Base-by-base conservation (phyloP, 2,329 filamentous ascomycete species). In the Cytospora chrysosperma region DNA sequence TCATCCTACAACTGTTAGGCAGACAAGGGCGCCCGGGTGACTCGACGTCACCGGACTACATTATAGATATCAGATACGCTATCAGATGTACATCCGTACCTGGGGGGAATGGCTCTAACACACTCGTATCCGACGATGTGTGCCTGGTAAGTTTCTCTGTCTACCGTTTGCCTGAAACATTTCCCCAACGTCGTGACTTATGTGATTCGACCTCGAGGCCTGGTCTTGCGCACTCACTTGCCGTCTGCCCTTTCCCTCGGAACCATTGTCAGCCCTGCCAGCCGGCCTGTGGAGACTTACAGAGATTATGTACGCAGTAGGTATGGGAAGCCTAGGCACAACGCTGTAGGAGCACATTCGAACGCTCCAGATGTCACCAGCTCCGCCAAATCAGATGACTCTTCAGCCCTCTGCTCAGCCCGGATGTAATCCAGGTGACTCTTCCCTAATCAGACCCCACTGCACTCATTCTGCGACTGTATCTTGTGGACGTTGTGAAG, bases 11-110 rank as follows among this genome's bases (percentile, higher is more conserved):
- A n/a, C 43, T 21, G 43, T 13, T 47, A 47, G 43, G 43, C 43
- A 47, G 43, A 24, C 43, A 47, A 12, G n/a, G 28, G 37, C 21
- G 28, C 24, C 28, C 59, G 56, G 63, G 40, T 65, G 63, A 60
- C 58, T 54, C 58, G 50, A 54, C 53, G 43, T 47, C 43, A 47
- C 43, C 43, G 21, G 43, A 47, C 37, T 24, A n/a, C n/a, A n/a
- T n/a, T n/a, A n/a, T n/a, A n/a, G n/a, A n/a, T 43, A 47, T 47
- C 21, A 13, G 43, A 7, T 40, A 47, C 21, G 8, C 43, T 43
- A n/a, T n/a, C 40, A 43, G 40, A 21, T 12, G 43, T 40, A 40
- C 37, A 40, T 40, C 19, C n/a, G 43, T 47, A 47, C 43, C n/a
- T 47, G 43, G 8, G n/a, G 43, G 8, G n/a, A 8, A n/a, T 9